Base-by-base conservation (phyloP, 495 filamentous ascomycete species). In the Penicillium paxilli region DNA sequence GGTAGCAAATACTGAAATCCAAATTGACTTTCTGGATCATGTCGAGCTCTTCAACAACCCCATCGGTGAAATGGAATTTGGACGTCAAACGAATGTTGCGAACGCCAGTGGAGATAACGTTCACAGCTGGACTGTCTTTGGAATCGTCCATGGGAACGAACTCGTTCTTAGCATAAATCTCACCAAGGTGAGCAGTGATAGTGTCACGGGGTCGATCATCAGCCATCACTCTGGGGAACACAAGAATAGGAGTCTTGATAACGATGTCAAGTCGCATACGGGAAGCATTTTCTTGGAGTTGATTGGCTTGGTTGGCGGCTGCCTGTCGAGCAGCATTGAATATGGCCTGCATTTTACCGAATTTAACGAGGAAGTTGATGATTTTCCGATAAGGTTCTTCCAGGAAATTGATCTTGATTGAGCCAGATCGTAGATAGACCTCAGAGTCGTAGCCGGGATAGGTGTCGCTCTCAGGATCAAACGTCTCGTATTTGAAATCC, bases 311-410 rank as follows among this genome's bases (percentile, higher is more conserved):
- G 54, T 89, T 92, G 21, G 92, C 89, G n/a, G 94, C 94, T 47
- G 94, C 94, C 69, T 92, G 90, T 21, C 95, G 84, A 19, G 94
- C 94, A 17, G 94, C 93, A 67, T 98, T 98, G 79, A 96, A 98
- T 44, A 98, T 92, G 20, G 94, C 92, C 70, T 98, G 94, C 94
- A 98, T 98, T 72, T 96, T 96, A 52, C 94, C 94, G 63, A 98
- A 98, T 60, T 98, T 98, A 62, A 98, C 90, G 24, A 92, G 77
- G 71, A 98, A 98, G 63, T 96, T 89, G 71, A 98, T 90, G 54
- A 98, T 98, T 72, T 98, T 98, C 37, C 95, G 88, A 75, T 96
- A 98, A 4, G 94, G 94, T 66, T 98, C 94, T 58, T 96, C 91
- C 7, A 97, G 68, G 65, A 98, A 98, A 65, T 96, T 97, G 66